phyloP scores from a whole-genome alignment of 148 eudicot genomes.

The Vaccinium myrtillus region DNA sequence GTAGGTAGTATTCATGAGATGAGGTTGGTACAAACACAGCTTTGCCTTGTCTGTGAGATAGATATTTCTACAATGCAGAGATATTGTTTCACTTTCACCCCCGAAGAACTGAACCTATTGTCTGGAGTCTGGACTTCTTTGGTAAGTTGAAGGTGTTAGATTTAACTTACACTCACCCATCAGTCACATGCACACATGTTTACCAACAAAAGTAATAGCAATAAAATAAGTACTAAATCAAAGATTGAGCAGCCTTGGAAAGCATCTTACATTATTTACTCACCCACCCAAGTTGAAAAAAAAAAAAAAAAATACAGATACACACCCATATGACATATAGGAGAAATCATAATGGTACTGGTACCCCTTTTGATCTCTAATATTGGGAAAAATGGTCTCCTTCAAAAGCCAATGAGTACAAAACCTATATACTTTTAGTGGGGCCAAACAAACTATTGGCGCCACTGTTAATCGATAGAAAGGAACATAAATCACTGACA shows the following conservation, averaged over 20 bases:
- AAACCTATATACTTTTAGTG: neutral
- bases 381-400: neutral
- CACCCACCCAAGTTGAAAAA: neutral
- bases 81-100: too few species aligned
- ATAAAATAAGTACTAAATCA: neutral
- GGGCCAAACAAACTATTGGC: too few species aligned
- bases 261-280: neutral
- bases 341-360: neutral
- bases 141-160: neutral
- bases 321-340: neutral
- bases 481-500: neutral
- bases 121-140: neutral
- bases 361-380: neutral
- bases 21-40: neutral
- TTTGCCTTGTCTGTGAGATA: neutral
- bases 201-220: too few species aligned
- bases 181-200: too few species aligned
- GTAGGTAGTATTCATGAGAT: neutral
- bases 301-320: neutral
- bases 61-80: too few species aligned
- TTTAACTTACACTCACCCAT: too few species aligned
- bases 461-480: neutral
- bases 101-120: neutral
- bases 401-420: neutral
- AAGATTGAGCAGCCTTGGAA: neutral